Percentiles rank a stretch among this genome's conserved stretches.
Evolutionary conservation across 345 rosid genomes (phyloP).

Genomic region (Salix dunnii): DNA sequence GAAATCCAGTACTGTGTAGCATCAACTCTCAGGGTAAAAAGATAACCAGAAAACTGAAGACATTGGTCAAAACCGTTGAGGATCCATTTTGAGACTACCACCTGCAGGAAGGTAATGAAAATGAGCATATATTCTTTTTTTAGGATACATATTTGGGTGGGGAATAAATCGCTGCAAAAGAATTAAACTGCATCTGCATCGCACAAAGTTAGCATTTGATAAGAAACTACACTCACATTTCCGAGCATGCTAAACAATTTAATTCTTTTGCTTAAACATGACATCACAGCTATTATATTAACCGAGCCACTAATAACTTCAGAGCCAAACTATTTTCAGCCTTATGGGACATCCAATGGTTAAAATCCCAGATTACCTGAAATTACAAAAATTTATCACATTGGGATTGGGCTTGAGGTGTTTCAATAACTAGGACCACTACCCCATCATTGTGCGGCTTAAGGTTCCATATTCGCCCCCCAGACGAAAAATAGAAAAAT

Average conservation of each 20-base stretch:
- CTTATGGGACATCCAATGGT: neutral
- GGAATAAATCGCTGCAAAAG: neutral
- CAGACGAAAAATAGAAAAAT: too few species aligned
- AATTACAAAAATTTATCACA: too few species aligned
- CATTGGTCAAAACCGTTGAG: neutral
- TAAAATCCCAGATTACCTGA: neutral
- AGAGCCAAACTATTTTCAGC: neutral
- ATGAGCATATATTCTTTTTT: neutral
- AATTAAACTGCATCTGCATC: neutral
- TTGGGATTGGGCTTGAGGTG: too few species aligned
- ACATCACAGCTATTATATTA: neutral
- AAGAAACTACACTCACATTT: neutral
- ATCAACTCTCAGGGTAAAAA: neutral
- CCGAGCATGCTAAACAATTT: neutral
- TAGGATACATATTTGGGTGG: neutral
- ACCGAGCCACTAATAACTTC: neutral
- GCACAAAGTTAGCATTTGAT: neutral
- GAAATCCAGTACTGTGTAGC: neutral
- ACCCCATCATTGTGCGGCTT: too few species aligned
- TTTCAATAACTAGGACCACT: too few species aligned
- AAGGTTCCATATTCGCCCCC: too few species aligned
- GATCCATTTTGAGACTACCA: slow-evolving; percentile 4
- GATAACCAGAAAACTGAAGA: neutral
- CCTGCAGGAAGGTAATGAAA: slow-evolving; percentile 9
- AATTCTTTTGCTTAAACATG: neutral